These are phyloP conservation scores for Gremmenia infestans DNA, from an alignment of 2,329 filamentous ascomycete species.

Conservation along the genomic window DNA sequence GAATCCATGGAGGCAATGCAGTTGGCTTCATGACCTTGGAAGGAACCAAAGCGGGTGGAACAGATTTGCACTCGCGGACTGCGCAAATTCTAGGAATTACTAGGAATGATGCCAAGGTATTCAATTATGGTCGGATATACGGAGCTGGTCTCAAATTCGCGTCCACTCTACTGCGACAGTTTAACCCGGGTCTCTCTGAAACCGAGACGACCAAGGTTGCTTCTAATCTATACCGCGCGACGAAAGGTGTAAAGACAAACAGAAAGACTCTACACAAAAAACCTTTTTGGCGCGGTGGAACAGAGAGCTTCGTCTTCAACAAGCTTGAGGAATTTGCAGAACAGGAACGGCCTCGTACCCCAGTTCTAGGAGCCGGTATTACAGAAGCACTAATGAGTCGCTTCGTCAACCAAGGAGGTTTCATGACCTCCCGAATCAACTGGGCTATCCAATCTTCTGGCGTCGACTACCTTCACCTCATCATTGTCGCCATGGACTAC, in stretches of 20 bases:
- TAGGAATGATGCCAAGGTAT: constrained; percentile 91
- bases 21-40: constrained; percentile 99
- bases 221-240: constrained; percentile 75
- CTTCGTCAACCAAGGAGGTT: constrained; percentile 82
- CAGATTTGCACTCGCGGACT: constrained; percentile 90
- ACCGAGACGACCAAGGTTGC: constrained; percentile 71
- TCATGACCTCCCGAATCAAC: constrained; percentile 95
- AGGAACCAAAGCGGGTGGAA: constrained; percentile 89
- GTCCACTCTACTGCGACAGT: constrained; percentile 81
- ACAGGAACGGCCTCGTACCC: constrained; percentile 84
- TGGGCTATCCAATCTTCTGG: constrained; percentile 98
- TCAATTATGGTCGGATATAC: constrained; percentile 98
- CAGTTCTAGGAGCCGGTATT: constrained; percentile 89
- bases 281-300: constrained; percentile 91
- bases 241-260: constrained; percentile 83
- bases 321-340: constrained; percentile 97
- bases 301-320: constrained; percentile 97
- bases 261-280: constrained; percentile 66
- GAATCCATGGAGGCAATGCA: constrained; percentile 91
- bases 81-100: constrained; percentile 90
- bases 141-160: constrained; percentile 96
- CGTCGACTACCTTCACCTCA: constrained; percentile 91
- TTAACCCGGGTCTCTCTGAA: constrained; percentile 82
- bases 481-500: constrained; percentile 94
- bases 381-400: constrained; percentile 90